These are phyloP conservation scores for Tephrocybe sp. DNA, from an alignment of 768 basidiomycete genomes.

Conservation along the genomic window DNA sequence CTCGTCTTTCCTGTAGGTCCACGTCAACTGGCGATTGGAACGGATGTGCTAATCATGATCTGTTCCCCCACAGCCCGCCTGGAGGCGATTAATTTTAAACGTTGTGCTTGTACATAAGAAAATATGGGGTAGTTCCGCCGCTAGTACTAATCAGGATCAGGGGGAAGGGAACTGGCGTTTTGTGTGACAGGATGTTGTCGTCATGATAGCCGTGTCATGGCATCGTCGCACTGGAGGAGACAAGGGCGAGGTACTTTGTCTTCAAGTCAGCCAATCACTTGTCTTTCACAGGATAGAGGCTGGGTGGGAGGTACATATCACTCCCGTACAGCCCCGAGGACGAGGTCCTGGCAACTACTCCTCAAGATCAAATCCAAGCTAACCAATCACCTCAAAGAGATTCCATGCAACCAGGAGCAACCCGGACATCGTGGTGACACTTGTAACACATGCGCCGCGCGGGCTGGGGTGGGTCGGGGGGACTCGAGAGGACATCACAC, in stretches of 20 bases:
- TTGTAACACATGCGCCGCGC: no score
- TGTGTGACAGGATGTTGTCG: neutral
- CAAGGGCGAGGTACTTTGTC: no score
- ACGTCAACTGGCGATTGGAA: neutral
- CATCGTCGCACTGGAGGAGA: neutral
- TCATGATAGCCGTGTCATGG: neutral
- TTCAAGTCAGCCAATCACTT: neutral
- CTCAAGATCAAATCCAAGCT: no score
- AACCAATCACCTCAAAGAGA: no score
- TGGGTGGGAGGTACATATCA: no score
- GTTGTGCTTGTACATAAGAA: neutral
- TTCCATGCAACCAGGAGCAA: no score
- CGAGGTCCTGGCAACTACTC: no score
- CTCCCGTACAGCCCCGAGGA: no score
- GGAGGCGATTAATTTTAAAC: constrained; percentile 4
- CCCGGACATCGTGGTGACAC: no score
- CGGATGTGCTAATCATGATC: constrained; percentile 2
- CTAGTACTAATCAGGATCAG: constrained; percentile 3
- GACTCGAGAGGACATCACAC: no score
- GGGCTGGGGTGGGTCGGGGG: no score
- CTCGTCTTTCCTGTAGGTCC: neutral
- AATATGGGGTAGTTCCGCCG: constrained; percentile 4
- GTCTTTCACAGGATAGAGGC: no score
- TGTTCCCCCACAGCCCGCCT: constrained; percentile 2
- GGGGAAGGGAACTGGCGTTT: neutral